A percentile compares a stretch with the other conserved stretches of the same genome.
These are phyloP conservation scores for Scheffersomyces lignosus DNA, from an alignment of 805 yeast species.

Conservation along the genomic window DNA sequence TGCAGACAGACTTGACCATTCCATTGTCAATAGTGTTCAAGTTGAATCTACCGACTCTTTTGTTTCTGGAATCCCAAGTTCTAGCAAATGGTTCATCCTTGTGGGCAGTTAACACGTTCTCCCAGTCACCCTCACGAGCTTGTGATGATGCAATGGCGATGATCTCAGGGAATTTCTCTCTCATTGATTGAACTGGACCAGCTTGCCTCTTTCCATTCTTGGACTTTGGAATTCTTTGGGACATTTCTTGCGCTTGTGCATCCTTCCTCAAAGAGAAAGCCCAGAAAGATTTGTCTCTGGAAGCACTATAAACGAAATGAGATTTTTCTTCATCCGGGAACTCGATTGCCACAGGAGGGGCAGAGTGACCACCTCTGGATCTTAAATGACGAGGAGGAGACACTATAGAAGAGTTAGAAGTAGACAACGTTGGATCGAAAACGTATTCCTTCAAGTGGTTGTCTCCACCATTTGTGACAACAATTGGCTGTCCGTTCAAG, in stretches of 20 bases:
- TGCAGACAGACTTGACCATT: slow-evolving; percentile 67
- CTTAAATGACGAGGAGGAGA: slow-evolving; percentile 90
- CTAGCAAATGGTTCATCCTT: slow-evolving; percentile 80
- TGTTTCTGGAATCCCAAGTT: slow-evolving; percentile 83
- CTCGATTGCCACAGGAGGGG: slow-evolving; percentile 74
- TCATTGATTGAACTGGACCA: slow-evolving; percentile 53
- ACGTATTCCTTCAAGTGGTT: slow-evolving; percentile 86
- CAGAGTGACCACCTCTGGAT: slow-evolving; percentile 96
- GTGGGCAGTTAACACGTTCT: slow-evolving; percentile 86
- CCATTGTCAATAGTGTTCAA: slow-evolving; percentile 79
- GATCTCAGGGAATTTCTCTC: slow-evolving; percentile 78
- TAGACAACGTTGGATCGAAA: slow-evolving; percentile 85
- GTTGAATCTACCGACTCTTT: slow-evolving; percentile 74
- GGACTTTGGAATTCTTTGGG: slow-evolving; percentile 61
- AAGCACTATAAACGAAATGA: slow-evolving; percentile 83
- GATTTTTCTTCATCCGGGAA: slow-evolving; percentile 77
- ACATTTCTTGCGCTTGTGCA: slow-evolving; percentile 91
- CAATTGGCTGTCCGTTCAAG: slow-evolving; percentile 87
- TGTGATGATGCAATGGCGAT: slow-evolving; percentile 68
- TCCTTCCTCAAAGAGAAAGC: slow-evolving; percentile 89
- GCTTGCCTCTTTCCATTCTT: slow-evolving; percentile 43
- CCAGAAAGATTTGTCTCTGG: slow-evolving; percentile 87
- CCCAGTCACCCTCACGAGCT: slow-evolving; percentile 89
- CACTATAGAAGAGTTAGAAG: slow-evolving; percentile 61
- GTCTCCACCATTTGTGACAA: slow-evolving; percentile 89